Base-by-base conservation (phyloP, 208 protist genomes). In the Crithidia mellificae region DNA sequence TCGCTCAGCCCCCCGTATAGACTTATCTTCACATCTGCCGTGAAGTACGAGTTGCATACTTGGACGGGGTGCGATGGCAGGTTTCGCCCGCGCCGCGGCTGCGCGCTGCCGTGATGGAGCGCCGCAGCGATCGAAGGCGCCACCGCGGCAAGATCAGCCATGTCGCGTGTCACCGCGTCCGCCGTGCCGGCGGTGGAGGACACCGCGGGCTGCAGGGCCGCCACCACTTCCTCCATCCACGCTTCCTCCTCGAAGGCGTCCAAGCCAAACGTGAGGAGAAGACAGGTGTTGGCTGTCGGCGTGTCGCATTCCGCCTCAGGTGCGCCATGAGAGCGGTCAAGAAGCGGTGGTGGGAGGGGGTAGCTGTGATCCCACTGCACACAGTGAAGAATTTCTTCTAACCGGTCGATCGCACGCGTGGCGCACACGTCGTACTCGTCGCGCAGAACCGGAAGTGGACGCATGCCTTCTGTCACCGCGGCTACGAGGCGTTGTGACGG, bases 321-420 rank as follows among this genome's bases (percentile, higher is more conserved):
- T n/a, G n/a, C n/a, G n/a, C n/a, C n/a, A n/a, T n/a, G n/a, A n/a
- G n/a, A n/a, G n/a, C n/a, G n/a, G n/a, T n/a, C n/a, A n/a, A n/a
- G n/a, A n/a, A n/a, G n/a, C n/a, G n/a, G n/a, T n/a, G n/a, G n/a
- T n/a, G 64, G 29, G 27, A 65, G 20, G 22, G 32, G 49, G 19
- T 65, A n/a, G 38, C 24, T 65, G 32, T 44, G 44, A 9, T 43
- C 56, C 81, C 79, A 91, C 19, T 61, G 58, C n/a, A 75, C 54
- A 32, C 59, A 70, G 49, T 91, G 85, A 2, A 91, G 69, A 12
- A 78, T 55, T 65, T 91, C 85, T 4, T 62, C 61, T 34, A 91
- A 74, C 27, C 81, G 81, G 30, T 84, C 72, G n/a, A 69, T 59
- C n/a, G 69, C 78, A 9, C 43, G 54, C 12, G 78, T 71, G 9